Base-by-base conservation (phyloP, 768 basidiomycete genomes). In the Hydnum rufescens region DNA sequence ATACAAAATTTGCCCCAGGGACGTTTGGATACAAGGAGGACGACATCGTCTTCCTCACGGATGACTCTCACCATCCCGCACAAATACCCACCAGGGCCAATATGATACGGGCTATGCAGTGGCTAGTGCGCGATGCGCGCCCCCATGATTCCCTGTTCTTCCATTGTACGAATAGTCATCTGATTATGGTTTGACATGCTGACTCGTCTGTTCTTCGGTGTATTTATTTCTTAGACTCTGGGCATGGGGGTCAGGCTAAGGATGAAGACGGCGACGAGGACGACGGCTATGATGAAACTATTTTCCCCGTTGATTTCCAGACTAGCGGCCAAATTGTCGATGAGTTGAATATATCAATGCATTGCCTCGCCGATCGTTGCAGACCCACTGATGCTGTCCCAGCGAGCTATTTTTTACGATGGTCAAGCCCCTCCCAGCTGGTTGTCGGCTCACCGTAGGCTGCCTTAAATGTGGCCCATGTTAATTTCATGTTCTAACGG, bases 391-490 rank as follows among this genome's bases (percentile, higher is more conserved):
- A 28, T 16, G 31, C 30, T 31, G 6, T 16, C 16, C 16, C 49
- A 50, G 28, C 16, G 54, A 71, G 2, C 75, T 92, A 73, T 83
- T 93, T 61, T 68, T 69, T 3, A 77, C 85, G 51, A 74, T 96
- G 77, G 87, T 76, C 1, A 71, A 74, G 53, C 72, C 78, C 22
- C 72, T 97, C 2, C 90, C 90, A 19, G 60, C 75, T 5, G 89
- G 89, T 1, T 95, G 92, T 63, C 80, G 93, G 42, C 67, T 99
- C 49, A 96, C 93, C 4, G n/a, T n/a, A n/a, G n/a, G n/a, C n/a
- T n/a, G n/a, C n/a, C n/a, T n/a, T n/a, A n/a, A n/a, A n/a, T n/a
- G n/a, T n/a, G n/a, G n/a, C n/a, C n/a, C n/a, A n/a, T n/a, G n/a
- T n/a, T n/a, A n/a, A n/a, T n/a, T n/a, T n/a, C n/a, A n/a, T n/a